Evolutionary conservation across 192 early-diverging fungal genomes (phyloP), one percentile per base, ranked within the genome.

Genomic region (Chytriomyces hyalinus): DNA sequence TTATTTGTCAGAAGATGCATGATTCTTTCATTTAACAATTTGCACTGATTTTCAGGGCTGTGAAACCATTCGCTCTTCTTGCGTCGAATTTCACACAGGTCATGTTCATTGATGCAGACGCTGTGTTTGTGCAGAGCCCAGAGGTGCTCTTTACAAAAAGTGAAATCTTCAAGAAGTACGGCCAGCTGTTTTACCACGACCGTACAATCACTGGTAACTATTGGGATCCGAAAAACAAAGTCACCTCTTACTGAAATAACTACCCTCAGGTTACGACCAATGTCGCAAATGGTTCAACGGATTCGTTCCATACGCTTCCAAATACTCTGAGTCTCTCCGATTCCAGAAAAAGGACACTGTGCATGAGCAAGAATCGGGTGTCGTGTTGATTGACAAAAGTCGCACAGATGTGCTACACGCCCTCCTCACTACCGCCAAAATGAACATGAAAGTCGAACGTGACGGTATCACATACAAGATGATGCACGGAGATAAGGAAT

Each of bases 91-190:
- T 91, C 83, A 73, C 76, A 26, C 83, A 93, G 47, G 85, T 87
- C n/a, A 89, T 93, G 62, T 81, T 93, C 66, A 81, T 92, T 61
- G 92, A 93, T 79, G 87, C 92, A 10, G 92, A 93, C 75, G 91
- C 87, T 4, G 78, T 89, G 28, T 91, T 92, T 62, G 67, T 93
- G 46, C 85, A 90, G 70, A 75, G 81, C 68, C 92, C 92, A 0
- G 84, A 82, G 36, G 75, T 74, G 8, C 53, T 92, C 13, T 92
- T 92, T 77, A 28, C 46, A 20, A 28, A 48, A 47, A 66, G 24
- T 53, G 26, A 62, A 60, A 80, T 11, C 83, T 91, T 74, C 71
- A 67, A n/a, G 83, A 79, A n/a, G 84, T 89, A 71, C 46, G 76
- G 73, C 65, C 78, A 9, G 85, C 77, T 91, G 28, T 89, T 92